phyloP scores from a whole-genome alignment of 306 rosid species.

The Medicago lupulina region DNA sequence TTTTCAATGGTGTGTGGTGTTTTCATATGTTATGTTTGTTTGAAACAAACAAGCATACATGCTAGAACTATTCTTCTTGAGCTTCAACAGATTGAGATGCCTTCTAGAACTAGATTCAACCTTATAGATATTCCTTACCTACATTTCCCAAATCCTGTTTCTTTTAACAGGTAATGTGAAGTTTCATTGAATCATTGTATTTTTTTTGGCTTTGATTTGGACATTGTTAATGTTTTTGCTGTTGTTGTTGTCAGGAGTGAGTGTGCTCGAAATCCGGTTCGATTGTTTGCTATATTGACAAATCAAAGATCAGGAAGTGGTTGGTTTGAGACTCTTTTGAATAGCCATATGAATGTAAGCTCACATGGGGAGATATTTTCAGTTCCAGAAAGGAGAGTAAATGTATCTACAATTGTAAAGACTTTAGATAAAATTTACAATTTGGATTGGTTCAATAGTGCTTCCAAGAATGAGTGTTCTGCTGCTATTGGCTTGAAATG shows the following conservation, averaged over 20 bases:
- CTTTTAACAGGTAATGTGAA: constrained; percentile 72
- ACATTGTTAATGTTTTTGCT: constrained; percentile 29
- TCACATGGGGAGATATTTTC: constrained; percentile 95
- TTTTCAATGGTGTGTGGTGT: constrained; percentile 80
- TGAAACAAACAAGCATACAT: constrained; percentile 70
- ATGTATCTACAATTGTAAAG: constrained; percentile 67
- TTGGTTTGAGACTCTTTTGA: constrained; percentile 91
- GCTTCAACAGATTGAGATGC: constrained; percentile 56
- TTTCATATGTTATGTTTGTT: constrained; percentile 69
- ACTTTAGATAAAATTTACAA: constrained; percentile 84
- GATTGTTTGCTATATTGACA: constrained; percentile 77
- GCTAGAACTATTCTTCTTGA: constrained; percentile 56
- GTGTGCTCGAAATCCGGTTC: constrained; percentile 79
- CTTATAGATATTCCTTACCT: constrained; percentile 43
- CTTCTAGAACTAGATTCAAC: constrained; percentile 38
- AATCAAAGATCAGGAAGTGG: constrained; percentile 98
- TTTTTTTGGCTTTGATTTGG: constrained; percentile 20
- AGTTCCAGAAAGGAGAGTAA: constrained; percentile 63
- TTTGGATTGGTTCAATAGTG: constrained; percentile 92
- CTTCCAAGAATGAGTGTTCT: constrained; percentile 93
- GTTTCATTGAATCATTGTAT: background rate
- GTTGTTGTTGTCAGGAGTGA: constrained; percentile 61
- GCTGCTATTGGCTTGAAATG: constrained; percentile 98
- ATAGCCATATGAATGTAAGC: constrained; percentile 81
- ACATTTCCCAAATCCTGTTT: constrained; percentile 77